These are phyloP conservation scores for Phytopythium oedochilum DNA, from an alignment of 352 stramenopile genomes.

Conservation along the genomic window DNA sequence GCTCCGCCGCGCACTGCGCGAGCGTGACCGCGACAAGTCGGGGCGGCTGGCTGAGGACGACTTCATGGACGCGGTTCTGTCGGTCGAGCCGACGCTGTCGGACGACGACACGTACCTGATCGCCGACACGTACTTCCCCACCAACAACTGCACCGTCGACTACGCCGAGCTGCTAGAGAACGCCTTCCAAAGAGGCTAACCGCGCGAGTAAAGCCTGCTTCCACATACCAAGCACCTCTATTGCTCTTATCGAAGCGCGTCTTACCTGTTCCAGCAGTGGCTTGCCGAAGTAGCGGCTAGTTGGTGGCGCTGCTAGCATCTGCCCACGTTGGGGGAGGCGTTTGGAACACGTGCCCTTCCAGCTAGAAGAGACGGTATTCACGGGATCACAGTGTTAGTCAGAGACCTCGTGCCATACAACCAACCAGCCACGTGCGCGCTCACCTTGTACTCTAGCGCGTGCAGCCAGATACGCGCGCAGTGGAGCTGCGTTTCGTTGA, in stretches of 20 bases:
- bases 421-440: background rate
- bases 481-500: conserved; percentile 83
- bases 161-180: conserved; percentile 65
- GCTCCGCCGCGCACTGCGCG: conserved; percentile 58
- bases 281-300: conserved; percentile 1
- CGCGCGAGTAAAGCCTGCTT: background rate
- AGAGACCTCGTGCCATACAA: background rate
- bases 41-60: conserved; percentile 58
- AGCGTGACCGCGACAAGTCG: conserved; percentile 49
- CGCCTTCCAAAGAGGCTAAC: conserved; percentile 38
- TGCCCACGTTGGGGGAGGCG: conserved; percentile 61
- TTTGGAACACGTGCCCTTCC: conserved; percentile 54
- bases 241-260: background rate
- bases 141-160: conserved; percentile 61
- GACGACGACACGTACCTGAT: conserved; percentile 76
- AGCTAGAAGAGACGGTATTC: conserved; percentile 31
- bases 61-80: conserved; percentile 72
- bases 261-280: background rate
- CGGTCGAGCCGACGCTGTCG: conserved; percentile 47
- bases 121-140: conserved; percentile 68
- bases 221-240: background rate
- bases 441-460: conserved; percentile 84
- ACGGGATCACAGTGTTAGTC: conserved; percentile 4
- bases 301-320: background rate
- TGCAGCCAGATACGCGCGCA: conserved; percentile 87